Conservation (phyloP, 2,329 filamentous ascomycete genomes). For the Colletotrichum neosansevieriae region DNA sequence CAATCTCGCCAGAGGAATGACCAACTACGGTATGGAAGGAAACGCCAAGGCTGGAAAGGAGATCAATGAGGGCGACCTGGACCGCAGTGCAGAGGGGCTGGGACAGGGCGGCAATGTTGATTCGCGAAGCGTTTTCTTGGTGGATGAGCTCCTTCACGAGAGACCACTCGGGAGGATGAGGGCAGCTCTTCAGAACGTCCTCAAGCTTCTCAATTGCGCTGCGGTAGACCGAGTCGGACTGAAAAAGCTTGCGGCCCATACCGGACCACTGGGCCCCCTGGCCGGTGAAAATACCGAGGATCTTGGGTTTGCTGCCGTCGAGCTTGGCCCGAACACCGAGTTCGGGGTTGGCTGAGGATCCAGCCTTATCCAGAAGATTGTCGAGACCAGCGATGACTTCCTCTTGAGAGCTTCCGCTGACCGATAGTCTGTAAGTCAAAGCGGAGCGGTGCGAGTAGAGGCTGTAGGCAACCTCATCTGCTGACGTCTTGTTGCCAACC, state of each 20-base stretch:
- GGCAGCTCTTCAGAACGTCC: slow-evolving; percentile 20
- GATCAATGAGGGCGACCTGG: slow-evolving; percentile 43
- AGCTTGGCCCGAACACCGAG: slow-evolving; percentile 36
- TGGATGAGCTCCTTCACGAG: slow-evolving; percentile 42
- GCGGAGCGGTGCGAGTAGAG: slow-evolving; percentile 30
- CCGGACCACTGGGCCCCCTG: slow-evolving; percentile 50
- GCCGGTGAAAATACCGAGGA: slow-evolving; percentile 50
- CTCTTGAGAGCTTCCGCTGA: slow-evolving; percentile 24
- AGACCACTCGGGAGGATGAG: slow-evolving; percentile 17
- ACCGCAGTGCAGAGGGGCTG: slow-evolving; percentile 43
- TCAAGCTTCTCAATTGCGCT: slow-evolving; percentile 41
- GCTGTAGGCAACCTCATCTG: slow-evolving; percentile 33
- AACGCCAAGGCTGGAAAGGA: slow-evolving; percentile 36
- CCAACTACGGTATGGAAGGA: slow-evolving; percentile 42
- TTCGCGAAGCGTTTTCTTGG: slow-evolving; percentile 28
- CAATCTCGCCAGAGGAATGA: slow-evolving; percentile 47
- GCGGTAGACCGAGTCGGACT: slow-evolving; percentile 29
- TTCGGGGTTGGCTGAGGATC: slow-evolving; percentile 27
- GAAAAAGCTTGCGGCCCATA: slow-evolving; percentile 48
- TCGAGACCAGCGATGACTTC: slow-evolving; percentile 20
- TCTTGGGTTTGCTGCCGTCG: slow-evolving; percentile 33
- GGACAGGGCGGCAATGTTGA: slow-evolving; percentile 42
- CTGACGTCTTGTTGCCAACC: slow-evolving; percentile 1
- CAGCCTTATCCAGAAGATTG: slow-evolving; percentile 28
- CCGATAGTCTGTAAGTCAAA: slow-evolving; percentile 29